Percentiles rank a stretch among this genome's conserved stretches.
These are phyloP conservation scores for Puccinia brachypodii DNA, from an alignment of 1,284 basidiomycete species.

Conservation along the genomic window DNA sequence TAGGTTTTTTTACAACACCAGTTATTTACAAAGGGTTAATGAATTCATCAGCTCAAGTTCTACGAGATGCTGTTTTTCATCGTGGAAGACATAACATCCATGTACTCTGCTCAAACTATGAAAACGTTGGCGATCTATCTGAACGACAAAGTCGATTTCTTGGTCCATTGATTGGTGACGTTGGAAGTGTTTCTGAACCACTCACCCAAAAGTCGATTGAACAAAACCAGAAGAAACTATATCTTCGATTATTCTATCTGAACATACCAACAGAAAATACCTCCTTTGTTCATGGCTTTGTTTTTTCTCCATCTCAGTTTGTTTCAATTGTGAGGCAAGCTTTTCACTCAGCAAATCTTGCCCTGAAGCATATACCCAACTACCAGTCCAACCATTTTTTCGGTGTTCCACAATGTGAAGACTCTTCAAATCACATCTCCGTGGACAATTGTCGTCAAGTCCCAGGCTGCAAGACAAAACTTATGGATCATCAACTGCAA, in stretches of 20 bases:
- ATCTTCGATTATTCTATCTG: background rate
- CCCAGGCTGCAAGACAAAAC: background rate
- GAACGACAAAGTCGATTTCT: background rate
- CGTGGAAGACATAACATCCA: background rate
- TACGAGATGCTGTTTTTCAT: background rate
- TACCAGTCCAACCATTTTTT: background rate
- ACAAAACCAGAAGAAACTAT: background rate
- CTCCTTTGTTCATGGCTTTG: background rate
- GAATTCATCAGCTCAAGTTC: no score
- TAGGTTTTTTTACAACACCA: no score
- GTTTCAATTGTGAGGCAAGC: background rate
- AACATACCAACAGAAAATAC: background rate
- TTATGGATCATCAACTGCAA: background rate
- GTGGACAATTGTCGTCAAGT: background rate
- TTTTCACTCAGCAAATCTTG: background rate
- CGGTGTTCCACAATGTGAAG: background rate
- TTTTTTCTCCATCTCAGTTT: background rate
- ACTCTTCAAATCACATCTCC: no score
- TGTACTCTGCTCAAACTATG: background rate
- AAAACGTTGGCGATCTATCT: background rate
- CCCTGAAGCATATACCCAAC: background rate
- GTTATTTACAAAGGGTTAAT: no score
- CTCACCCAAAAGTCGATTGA: background rate
- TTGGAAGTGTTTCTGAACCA: conserved; percentile 1
- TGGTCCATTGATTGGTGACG: background rate